Base-by-base conservation (phyloP, 495 filamentous ascomycete genomes). In the Aspergillus ostianus region DNA sequence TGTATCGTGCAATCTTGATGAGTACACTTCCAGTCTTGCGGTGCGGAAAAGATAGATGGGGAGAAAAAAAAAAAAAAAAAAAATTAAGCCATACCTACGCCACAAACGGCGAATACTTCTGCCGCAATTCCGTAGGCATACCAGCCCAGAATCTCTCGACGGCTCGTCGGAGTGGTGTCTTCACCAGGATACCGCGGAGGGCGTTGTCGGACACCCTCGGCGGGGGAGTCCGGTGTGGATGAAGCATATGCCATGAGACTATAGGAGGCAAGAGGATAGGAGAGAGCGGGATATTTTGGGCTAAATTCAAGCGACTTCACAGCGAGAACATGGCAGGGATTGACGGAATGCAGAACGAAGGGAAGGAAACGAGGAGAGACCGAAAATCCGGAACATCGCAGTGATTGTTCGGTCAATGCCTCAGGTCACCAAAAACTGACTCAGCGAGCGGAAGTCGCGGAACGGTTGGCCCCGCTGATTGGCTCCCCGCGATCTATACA, bases 101-200 rank as follows among this genome's bases (percentile, higher is more conserved):
- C 92, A 67, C 91, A 96, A 32, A 97, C 89, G 8, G 93, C 91
- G 70, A 95, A 97, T 44, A 94, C 90, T 69, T 97, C 92, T 17
- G 91, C 90, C 20, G 92, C 92, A 75, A 93, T 93, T 29, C 85
- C 90, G 70, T 97, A 96, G 36, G 87, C 84, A 71, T 95, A 97
- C 90, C 92, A 97, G 59, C 92, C 92, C 50, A 81, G 78, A 30
- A 96, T 82, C 77, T 97, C 92, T 62, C 88, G 89, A 58, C 70
- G 75, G 69, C 86, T 91, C 19, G 92, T 96, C 57, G 87, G 80
- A 21, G 90, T 85, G 13, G 88, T 91, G 72, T 97, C 92, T 70
- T 97, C 91, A 57, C 87, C 90, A 23, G 77, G 78, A 72, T 93
- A 96, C 17, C 76, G 73, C 17, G 79, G 78, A 45, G 67, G 62